Conservation (phyloP, 2,329 filamentous ascomycete genomes). For the Calonectria multiphialidica region DNA sequence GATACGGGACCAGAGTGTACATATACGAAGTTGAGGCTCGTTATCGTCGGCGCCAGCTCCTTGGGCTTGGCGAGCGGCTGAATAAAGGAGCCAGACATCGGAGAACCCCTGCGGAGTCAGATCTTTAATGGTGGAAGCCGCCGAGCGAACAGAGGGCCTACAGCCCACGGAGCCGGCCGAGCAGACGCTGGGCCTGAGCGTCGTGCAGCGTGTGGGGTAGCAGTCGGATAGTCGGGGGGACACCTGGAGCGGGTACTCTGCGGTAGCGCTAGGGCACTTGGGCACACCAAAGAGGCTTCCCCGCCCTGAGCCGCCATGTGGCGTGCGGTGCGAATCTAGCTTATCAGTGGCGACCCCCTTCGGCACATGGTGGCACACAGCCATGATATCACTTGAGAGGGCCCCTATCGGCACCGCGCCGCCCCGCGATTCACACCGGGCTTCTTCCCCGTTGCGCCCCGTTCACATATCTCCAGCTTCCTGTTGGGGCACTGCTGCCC, state of each 20-base stretch:
- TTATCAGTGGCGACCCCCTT: slow-evolving; percentile 41
- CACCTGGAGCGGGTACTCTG: neutral
- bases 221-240: neutral
- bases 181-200: slow-evolving; percentile 27
- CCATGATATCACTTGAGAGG: no score
- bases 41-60: neutral
- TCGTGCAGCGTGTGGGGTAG: slow-evolving; percentile 37
- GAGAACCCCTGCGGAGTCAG: neutral
- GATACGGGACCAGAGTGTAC: no score
- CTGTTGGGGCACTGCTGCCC: slow-evolving; percentile 28
- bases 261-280: neutral
- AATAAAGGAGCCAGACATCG: neutral
- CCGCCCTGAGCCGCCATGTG: slow-evolving; percentile 33
- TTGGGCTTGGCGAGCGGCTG: neutral
- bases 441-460: slow-evolving; percentile 26
- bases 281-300: slow-evolving; percentile 10
- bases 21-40: neutral
- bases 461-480: slow-evolving; percentile 29
- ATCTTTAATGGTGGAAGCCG: slow-evolving; percentile 41
- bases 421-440: slow-evolving; percentile 10
- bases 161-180: slow-evolving; percentile 49
- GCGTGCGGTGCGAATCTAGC: slow-evolving; percentile 36
- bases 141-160: slow-evolving; percentile 43
- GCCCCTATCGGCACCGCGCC: neutral
- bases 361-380: slow-evolving; percentile 8